Conservation (phyloP, 306 rosid genomes). For the Hylodesmum podocarpum region DNA sequence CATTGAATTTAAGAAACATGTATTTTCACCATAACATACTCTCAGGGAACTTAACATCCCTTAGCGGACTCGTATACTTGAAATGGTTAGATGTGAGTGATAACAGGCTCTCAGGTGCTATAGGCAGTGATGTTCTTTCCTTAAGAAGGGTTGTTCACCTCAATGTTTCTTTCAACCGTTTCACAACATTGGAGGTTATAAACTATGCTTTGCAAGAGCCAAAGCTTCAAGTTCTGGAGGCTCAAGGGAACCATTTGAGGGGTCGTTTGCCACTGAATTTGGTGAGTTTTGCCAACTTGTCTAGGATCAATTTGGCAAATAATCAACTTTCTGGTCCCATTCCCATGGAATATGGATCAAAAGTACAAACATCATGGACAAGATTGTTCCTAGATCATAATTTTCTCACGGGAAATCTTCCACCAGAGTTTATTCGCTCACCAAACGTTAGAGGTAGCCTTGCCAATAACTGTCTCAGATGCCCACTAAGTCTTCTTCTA, state of each 20-base stretch:
- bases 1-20: conserved; percentile 36
- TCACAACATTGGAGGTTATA: conserved; percentile 28
- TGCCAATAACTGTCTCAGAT: conserved; percentile 52
- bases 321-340: conserved; percentile 41
- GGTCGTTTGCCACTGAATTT: conserved; percentile 50
- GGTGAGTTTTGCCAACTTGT: conserved; percentile 33
- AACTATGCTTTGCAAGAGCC: conserved; percentile 8
- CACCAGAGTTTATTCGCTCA: conserved; percentile 26
- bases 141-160: conserved; percentile 25
- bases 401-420: conserved; percentile 43
- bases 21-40: conserved; percentile 32
- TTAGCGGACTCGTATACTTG: conserved; percentile 22
- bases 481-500: conserved; percentile 28
- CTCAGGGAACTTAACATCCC: conserved; percentile 32
- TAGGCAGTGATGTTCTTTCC: conserved; percentile 31
- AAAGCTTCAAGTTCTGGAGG: conserved; percentile 42
- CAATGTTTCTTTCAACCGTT: conserved; percentile 44
- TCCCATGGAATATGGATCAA: conserved; percentile 43
- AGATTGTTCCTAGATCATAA: conserved; percentile 42
- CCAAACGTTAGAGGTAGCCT: conserved; percentile 31
- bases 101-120: conserved; percentile 41
- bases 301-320: conserved; percentile 36
- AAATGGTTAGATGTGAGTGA: conserved; percentile 42
- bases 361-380: conserved; percentile 34
- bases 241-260: conserved; percentile 37